phyloP scores from a whole-genome alignment of 2,329 filamentous ascomycete genomes.

The Ceratocystis ficicola region DNA sequence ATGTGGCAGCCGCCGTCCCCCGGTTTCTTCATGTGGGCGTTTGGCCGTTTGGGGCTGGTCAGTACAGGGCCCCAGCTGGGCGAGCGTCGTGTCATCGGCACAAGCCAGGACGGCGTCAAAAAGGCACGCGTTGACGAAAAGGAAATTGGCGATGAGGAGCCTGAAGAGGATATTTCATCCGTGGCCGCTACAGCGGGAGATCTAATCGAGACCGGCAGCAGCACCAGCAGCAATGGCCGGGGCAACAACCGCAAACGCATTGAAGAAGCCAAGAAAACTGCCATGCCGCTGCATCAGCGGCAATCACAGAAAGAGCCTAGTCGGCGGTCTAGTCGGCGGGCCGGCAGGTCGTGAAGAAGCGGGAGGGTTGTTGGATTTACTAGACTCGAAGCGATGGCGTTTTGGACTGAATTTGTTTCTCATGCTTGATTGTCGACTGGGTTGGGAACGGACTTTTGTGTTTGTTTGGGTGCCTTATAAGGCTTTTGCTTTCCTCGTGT shows the following conservation, averaged over 20 bases:
- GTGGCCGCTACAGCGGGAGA: conserved; percentile 1
- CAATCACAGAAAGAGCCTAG: conserved; percentile 18
- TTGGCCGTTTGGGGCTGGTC: conserved; percentile 26
- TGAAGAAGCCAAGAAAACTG: conserved; percentile 22
- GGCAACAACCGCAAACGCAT: conserved; percentile 17
- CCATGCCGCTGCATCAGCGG: conserved; percentile 20
- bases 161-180: conserved; percentile 12
- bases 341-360: not conserved
- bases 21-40: conserved; percentile 26
- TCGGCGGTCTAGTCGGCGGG: conserved; percentile 13
- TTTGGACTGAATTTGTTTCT: conserved; percentile 11
- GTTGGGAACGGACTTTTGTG: not conserved
- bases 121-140: conserved; percentile 20
- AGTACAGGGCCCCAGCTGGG: conserved; percentile 24
- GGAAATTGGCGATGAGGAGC: conserved; percentile 20
- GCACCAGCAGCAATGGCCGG: not conserved
- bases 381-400: not conserved
- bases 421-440: not conserved
- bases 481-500: not conserved
- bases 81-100: conserved; percentile 27
- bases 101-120: conserved; percentile 23
- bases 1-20: conserved; percentile 28
- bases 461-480: not conserved
- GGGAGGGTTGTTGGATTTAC: not conserved
- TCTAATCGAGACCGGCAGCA: conserved; percentile 17